These are phyloP conservation scores for Monosporascus sp. DNA, from an alignment of 2,329 filamentous ascomycete species.

Conservation along the genomic window DNA sequence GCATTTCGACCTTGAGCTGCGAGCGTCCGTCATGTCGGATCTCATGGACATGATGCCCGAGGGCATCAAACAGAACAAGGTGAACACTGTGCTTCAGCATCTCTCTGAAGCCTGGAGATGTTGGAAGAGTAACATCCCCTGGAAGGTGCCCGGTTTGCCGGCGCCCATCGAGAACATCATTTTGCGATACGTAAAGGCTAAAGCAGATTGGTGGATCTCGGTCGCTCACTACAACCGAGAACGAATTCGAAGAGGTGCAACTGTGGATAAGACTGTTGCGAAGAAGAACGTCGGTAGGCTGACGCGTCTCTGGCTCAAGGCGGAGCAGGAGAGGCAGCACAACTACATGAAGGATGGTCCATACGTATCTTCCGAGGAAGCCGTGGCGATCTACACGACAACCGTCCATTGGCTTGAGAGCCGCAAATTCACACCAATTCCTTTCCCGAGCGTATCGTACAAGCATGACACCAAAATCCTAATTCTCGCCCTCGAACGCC, in stretches of 20 bases:
- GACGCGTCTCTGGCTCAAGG: constrained; percentile 94
- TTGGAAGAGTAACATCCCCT: constrained; percentile 99
- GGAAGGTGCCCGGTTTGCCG: constrained; percentile 95
- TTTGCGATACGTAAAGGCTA: constrained; percentile 95
- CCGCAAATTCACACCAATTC: constrained; percentile 96
- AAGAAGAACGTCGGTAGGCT: constrained; percentile 98
- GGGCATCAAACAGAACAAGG: constrained; percentile 98
- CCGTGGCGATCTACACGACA: constrained; percentile 97
- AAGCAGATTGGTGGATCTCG: constrained; percentile 99
- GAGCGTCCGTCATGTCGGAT: constrained; percentile 97
- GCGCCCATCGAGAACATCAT: constrained; percentile 99
- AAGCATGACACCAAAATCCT: constrained; percentile 99
- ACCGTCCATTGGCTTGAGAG: constrained; percentile 99
- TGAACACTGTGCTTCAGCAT: constrained; percentile 96
- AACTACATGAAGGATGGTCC: constrained; percentile 99
- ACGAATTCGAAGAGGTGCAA: constrained; percentile 91
- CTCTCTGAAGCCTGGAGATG: constrained; percentile 97
- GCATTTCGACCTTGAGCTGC: constrained; percentile 94
- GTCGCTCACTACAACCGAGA: constrained; percentile 99
- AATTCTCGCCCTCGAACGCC: constrained; percentile 86
- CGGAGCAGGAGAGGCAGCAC: constrained; percentile 96
- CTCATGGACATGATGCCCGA: constrained; percentile 99
- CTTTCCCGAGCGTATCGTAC: constrained; percentile 97
- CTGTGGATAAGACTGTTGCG: constrained; percentile 97
- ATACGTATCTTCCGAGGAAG: constrained; percentile 97